Evolutionary conservation across 495 filamentous ascomycete genomes (phyloP), one percentile per base, ranked within the genome.

Genomic region (Penicillium atrosanguineum): DNA sequence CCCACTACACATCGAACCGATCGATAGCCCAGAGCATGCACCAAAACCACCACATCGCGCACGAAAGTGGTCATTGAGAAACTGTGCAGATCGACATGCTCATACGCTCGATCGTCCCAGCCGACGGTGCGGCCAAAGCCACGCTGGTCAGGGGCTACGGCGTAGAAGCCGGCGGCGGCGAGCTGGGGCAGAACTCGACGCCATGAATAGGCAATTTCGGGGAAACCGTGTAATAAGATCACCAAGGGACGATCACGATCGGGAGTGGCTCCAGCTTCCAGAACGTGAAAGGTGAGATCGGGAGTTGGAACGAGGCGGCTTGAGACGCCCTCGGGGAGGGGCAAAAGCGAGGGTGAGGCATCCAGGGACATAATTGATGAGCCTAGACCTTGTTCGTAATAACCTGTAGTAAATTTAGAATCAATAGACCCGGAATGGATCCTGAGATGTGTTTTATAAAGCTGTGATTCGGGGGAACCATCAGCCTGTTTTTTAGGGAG

Each of bases 181-280:
- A 89, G 65, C 3, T 65, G 46, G 16, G 80, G 78, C 52, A 88
- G 73, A 12, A 87, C 65, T 41, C 83, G 81, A 49, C 85, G 82
- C 85, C 85, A 88, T 29, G 85, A 87, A 65, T 78, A 88, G 42
- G 85, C 83, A 18, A 88, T 74, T 59, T 88, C 85, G 7, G 85
- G 84, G 56, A 79, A 88, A 19, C 85, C 85, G 63, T 87, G 86
- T 48, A 82, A 74, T 54, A 86, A 80, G 18, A 88, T 65, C 28
- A 89, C 67, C 42, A 88, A 76, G 0, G 83, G 84, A 16, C 72
- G 78, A 14, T 68, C 68, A 28, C 68, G 65, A 21, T 38, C 43
- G 25, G 55, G 60, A 44, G 62, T 55, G 26, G 46, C 42, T 23
- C 82, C 83, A 16, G 83, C 72, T 60, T 80, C 78, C 26, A 88